Base-by-base conservation (phyloP, 768 basidiomycete genomes). In the Suillus spraguei region DNA sequence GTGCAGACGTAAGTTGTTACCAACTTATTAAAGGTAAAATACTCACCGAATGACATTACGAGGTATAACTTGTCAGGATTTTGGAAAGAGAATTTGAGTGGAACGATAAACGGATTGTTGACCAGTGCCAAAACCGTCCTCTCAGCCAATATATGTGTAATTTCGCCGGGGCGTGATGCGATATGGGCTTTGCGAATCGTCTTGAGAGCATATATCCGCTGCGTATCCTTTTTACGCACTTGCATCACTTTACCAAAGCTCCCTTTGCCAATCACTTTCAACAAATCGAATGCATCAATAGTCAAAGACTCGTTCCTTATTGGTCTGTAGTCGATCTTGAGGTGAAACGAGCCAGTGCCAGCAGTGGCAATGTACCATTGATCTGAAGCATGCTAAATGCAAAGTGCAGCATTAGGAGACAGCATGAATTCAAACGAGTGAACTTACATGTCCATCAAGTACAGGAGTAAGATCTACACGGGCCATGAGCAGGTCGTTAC, bases 231-330 rank as follows among this genome's bases (percentile, higher is more conserved):
- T 81, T 99, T 99, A 60, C 95, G 90, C 47, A 99, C 97, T 84
- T 99, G 97, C 97, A 99, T 99, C 42, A 97, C 96, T 78, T 99
- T 99, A 17, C 97, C 97, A 70, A 99, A 99, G 64, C 89, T 91
- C 13, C 97, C 97, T 77, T 98, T 98, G 22, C 97, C 96, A 64
- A 99, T 97, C 52, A 99, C 97, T 75, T 96, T 97, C 71, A 99
- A 89, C 56, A 99, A 80, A 65, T 99, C 97, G 72, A 99, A 99
- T 4, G 89, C 90, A 70, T 99, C 96, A 71, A 98, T 98, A n/a
- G 94, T 94, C 54, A 98, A 82, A 4, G 91, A 80, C 72, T 93
- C 89, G 68, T 89, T 87, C 63, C 92, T 87, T 33, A 84, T 87
- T 0, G 96, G 94, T 70, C 92, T 94, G 83, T 94, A 99, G 68